Percentiles rank a stretch among this genome's conserved stretches.
Conservation (phyloP, 2,329 filamentous ascomycete genomes). For the Fusarium dlaminii region DNA sequence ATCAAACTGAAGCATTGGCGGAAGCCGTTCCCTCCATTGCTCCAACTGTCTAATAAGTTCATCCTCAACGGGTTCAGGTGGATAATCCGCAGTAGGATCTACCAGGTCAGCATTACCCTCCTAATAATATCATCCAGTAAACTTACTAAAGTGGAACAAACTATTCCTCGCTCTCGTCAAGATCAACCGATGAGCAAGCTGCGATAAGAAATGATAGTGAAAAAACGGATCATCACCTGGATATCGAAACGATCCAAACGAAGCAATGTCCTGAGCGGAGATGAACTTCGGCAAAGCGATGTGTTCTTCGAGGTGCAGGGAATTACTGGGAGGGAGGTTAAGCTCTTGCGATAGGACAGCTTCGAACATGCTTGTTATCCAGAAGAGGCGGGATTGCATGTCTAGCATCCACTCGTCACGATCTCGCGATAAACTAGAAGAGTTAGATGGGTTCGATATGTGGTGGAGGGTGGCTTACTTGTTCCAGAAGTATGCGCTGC, state of each 20-base stretch:
- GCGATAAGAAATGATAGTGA: slow-evolving; percentile 28
- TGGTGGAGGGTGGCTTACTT: rapidly evolving
- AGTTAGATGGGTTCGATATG: rapidly evolving
- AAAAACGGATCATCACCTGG: slow-evolving; percentile 33
- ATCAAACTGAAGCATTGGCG: slow-evolving; percentile 27
- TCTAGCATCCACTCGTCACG: slow-evolving; percentile 34
- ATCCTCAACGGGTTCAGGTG: slow-evolving; percentile 25
- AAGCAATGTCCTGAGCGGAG: slow-evolving; percentile 25
- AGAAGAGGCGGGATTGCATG: slow-evolving; percentile 32
- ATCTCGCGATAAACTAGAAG: not conserved
- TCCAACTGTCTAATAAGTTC: slow-evolving; percentile 28
- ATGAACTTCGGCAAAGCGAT: slow-evolving; percentile 31
- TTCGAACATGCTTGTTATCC: slow-evolving; percentile 38
- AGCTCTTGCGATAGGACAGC: slow-evolving; percentile 29
- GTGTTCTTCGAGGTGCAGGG: slow-evolving; percentile 14
- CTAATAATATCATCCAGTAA: rapidly evolving
- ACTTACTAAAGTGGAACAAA: slow-evolving; percentile 24
- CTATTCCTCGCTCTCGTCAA: slow-evolving; percentile 24
- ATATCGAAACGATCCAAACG: slow-evolving; percentile 27
- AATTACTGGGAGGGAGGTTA: slow-evolving; percentile 20
- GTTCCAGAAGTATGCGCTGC: slow-evolving; percentile 32
- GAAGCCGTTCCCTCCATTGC: slow-evolving; percentile 14
- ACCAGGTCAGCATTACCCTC: not conserved
- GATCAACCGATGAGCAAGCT: slow-evolving; percentile 31
- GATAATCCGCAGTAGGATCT: slow-evolving; percentile 20